A percentile compares a stretch with the other conserved stretches of the same genome.
Evolutionary conservation across 164 flowering plant genomes (phyloP).

Genomic region (Berberis vulgaris): DNA sequence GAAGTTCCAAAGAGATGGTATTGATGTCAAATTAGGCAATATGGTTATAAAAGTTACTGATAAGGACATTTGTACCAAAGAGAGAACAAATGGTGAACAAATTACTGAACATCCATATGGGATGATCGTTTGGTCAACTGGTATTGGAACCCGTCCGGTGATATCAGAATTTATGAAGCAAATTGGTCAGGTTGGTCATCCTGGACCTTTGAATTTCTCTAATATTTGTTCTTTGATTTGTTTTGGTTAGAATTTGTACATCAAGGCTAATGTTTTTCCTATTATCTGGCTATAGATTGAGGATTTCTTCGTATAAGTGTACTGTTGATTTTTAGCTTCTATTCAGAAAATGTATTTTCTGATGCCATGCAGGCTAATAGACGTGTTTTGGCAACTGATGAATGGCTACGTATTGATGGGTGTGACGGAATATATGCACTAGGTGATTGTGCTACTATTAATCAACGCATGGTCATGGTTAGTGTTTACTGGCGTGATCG

Average conservation of each 20-base stretch:
- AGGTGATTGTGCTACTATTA: conserved; percentile 89
- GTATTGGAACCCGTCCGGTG: conserved; percentile 85
- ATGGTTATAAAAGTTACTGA: conserved; percentile 77
- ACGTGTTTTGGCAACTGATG: conserved; percentile 89
- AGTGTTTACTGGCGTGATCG: neutral
- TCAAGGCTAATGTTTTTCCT: neutral
- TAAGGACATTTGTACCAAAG: conserved; percentile 63
- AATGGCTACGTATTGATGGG: conserved; percentile 91
- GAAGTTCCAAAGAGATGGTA: conserved; percentile 86
- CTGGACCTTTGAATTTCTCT: neutral
- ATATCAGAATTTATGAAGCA: conserved; percentile 81
- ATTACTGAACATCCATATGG: conserved; percentile 66
- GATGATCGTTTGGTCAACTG: conserved; percentile 97
- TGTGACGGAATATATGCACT: conserved; percentile 61
- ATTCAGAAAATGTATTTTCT: neutral
- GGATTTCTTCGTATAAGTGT: no score
- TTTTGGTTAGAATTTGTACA: neutral
- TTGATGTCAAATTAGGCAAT: conserved; percentile 70
- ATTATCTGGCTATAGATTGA: neutral
- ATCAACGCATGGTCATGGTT: conserved; percentile 96
- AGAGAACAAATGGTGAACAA: conserved; percentile 31
- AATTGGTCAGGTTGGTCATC: conserved; percentile 64
- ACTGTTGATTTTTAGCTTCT: neutral
- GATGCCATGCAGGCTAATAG: conserved; percentile 40
- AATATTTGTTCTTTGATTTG: neutral